Conservation (phyloP, 2,329 filamentous ascomycete genomes). For the Xylariaceae sp. region DNA sequence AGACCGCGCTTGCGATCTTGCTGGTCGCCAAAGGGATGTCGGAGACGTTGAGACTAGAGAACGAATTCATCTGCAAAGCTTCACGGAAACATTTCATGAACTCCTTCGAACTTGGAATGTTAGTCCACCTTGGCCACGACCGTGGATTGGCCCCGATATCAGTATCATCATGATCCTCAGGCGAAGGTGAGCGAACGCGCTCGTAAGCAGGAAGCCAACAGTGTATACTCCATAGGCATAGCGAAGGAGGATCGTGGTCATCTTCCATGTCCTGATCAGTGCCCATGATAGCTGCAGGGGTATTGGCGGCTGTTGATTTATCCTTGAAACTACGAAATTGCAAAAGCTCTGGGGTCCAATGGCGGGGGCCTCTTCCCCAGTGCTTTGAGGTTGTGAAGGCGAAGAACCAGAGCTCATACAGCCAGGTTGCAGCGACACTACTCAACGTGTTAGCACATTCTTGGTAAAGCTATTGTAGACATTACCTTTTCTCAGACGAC, state of each 20-base stretch:
- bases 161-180: neutral
- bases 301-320: neutral
- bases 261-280: neutral
- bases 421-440: slow-evolving; percentile 25
- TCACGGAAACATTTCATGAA: neutral
- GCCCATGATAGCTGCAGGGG: neutral
- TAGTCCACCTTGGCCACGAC: neutral
- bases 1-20: slow-evolving; percentile 7
- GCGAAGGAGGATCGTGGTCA: neutral
- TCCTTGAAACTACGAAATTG: slow-evolving; percentile 1
- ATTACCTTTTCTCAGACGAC: neutral
- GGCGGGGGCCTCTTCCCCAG: slow-evolving; percentile 25
- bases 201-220: neutral
- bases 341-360: slow-evolving; percentile 22
- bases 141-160: neutral
- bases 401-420: slow-evolving; percentile 34
- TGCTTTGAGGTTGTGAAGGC: slow-evolving; percentile 28
- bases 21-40: slow-evolving; percentile 14
- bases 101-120: neutral
- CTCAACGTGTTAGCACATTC: slow-evolving; percentile 15
- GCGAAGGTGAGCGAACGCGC: neutral
- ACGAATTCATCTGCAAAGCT: neutral
- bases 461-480: neutral
- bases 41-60: slow-evolving; percentile 1
- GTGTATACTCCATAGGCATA: slow-evolving; percentile 4